Evolutionary conservation across 2,329 filamentous ascomycete species (phyloP).

Genomic region (Xylariaceae sp.): DNA sequence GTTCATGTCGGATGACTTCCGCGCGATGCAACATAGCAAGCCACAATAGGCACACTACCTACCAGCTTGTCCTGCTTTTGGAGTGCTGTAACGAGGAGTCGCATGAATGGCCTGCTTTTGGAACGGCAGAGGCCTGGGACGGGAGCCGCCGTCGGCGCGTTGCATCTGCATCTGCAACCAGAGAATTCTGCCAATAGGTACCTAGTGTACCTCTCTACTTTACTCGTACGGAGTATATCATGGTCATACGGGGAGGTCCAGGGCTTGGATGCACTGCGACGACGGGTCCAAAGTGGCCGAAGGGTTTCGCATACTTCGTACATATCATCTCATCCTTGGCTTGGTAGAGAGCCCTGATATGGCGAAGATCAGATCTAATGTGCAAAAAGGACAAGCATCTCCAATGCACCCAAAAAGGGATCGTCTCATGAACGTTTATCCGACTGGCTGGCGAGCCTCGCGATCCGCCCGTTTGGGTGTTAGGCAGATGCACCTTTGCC

Average conservation of each 20-base stretch:
- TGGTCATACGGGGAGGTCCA: neutral
- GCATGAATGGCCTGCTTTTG: constrained; percentile 4
- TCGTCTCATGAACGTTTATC: constrained; percentile 17
- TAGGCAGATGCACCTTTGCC: constrained; percentile 11
- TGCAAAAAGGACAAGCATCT: neutral
- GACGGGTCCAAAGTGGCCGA: neutral
- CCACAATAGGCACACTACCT: constrained; percentile 11
- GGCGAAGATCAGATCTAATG: neutral
- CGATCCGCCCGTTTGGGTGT: constrained; percentile 27
- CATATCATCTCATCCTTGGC: neutral
- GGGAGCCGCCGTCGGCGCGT: constrained; percentile 13
- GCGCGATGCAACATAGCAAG: constrained; percentile 16
- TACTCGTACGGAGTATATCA: neutral
- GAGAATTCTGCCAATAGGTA: constrained; percentile 2
- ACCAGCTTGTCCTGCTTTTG: constrained; percentile 5
- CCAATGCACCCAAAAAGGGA: neutral
- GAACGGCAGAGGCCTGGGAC: constrained; percentile 7
- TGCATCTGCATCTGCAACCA: constrained; percentile 11
- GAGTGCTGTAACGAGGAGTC: constrained; percentile 10
- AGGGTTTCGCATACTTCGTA: neutral
- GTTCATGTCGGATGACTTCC: constrained; percentile 20
- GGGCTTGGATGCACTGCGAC: constrained; percentile 11
- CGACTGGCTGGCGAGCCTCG: constrained; percentile 27
- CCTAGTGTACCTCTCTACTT: neutral
- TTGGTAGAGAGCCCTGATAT: neutral